Conservation (phyloP, 2,329 filamentous ascomycete species). For the Gnomoniopsis sp. region DNA sequence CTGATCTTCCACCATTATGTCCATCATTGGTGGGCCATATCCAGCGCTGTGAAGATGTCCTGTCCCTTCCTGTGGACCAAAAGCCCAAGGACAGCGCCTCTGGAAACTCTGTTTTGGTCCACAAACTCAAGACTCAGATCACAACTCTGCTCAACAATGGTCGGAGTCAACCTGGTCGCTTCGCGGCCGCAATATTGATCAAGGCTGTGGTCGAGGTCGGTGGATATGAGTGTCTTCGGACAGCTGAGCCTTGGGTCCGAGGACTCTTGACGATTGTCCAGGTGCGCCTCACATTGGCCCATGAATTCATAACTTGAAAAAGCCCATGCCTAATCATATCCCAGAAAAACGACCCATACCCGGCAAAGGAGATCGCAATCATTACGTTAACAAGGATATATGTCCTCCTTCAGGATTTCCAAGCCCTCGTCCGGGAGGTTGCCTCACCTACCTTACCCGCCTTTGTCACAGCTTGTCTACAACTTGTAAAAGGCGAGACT, state of each 20-base stretch:
- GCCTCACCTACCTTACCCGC: conserved; percentile 76
- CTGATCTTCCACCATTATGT: conserved; percentile 70
- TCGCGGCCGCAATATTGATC: conserved; percentile 72
- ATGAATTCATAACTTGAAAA: background rate
- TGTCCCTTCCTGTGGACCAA: conserved; percentile 62
- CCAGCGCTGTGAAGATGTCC: conserved; percentile 52
- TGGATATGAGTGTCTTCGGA: conserved; percentile 76
- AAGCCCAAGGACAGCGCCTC: conserved; percentile 58
- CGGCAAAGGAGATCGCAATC: conserved; percentile 73
- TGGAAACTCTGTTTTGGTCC: conserved; percentile 67
- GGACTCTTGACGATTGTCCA: conserved; percentile 72
- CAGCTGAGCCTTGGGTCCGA: conserved; percentile 71
- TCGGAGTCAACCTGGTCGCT: conserved; percentile 69
- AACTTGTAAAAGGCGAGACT: conserved; percentile 51
- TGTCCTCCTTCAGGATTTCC: conserved; percentile 74
- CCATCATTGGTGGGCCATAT: conserved; percentile 64
- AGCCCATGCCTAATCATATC: conserved; percentile 19
- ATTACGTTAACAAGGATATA: conserved; percentile 82
- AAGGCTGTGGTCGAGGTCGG: conserved; percentile 81
- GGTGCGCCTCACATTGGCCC: conserved; percentile 40
- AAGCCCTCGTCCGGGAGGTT: conserved; percentile 80
- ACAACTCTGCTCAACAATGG: conserved; percentile 73
- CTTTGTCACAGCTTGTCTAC: conserved; percentile 71
- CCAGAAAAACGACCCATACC: conserved; percentile 72
- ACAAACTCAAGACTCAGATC: conserved; percentile 78